phyloP scores from a whole-genome alignment of 2,329 filamentous ascomycete genomes.

The Neopestalotiopsis sp. region DNA sequence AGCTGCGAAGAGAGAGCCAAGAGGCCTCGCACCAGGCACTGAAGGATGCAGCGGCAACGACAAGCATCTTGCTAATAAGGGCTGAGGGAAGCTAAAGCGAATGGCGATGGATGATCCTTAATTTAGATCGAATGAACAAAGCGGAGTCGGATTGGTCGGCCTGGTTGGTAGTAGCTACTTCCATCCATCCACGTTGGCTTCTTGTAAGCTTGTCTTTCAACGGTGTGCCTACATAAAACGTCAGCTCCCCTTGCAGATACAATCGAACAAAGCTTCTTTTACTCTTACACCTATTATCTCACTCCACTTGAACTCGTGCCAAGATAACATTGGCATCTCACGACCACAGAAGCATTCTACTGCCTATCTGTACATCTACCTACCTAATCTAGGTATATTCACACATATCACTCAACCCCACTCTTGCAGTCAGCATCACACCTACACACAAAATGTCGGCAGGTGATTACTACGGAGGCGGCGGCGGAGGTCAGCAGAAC shows the following conservation, averaged over 20 bases:
- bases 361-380: not conserved
- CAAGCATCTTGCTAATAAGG: not conserved
- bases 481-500: constrained; percentile 15
- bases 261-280: not conserved
- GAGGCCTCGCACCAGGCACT: not conserved
- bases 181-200: not conserved
- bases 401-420: not conserved
- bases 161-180: not conserved
- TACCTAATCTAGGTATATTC: not conserved
- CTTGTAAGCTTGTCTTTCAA: not conserved
- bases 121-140: constrained; percentile 1
- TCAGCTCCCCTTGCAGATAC: not conserved
- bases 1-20: too few species aligned
- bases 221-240: not conserved
- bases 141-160: not conserved
- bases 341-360: not conserved
- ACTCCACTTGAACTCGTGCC: not conserved
- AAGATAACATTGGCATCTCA: not conserved
- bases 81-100: too few species aligned
- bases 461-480: constrained; percentile 21
- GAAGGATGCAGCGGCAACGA: not conserved
- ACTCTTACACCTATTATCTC: not conserved
- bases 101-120: not conserved
- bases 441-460: constrained; percentile 6
- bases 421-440: not conserved